phyloP scores from a whole-genome alignment of 2,329 filamentous ascomycete species.

The Aspergillus texensis region DNA sequence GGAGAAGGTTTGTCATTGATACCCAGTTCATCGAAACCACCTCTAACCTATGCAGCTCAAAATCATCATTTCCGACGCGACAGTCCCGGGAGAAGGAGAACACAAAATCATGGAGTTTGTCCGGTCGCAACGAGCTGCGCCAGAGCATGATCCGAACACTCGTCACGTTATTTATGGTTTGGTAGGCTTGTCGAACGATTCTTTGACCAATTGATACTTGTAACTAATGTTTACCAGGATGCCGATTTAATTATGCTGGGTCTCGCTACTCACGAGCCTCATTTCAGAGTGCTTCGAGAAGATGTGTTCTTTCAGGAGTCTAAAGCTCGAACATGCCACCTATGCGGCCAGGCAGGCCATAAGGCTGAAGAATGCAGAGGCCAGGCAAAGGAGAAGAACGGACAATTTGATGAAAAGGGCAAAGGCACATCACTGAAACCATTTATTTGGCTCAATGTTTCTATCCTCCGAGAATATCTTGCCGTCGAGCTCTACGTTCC shows the following conservation, averaged over 20 bases:
- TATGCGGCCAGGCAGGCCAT: slow-evolving; percentile 92
- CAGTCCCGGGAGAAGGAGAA: slow-evolving; percentile 95
- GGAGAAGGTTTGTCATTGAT: slow-evolving; percentile 65
- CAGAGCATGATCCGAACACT: slow-evolving; percentile 93
- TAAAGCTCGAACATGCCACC: slow-evolving; percentile 77
- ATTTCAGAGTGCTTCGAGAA: slow-evolving; percentile 94
- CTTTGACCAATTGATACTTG: slow-evolving; percentile 2
- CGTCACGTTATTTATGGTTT: slow-evolving; percentile 97
- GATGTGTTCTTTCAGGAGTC: slow-evolving; percentile 93
- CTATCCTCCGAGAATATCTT: slow-evolving; percentile 87
- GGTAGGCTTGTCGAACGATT: slow-evolving; percentile 29
- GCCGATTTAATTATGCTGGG: slow-evolving; percentile 99
- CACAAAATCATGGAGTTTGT: slow-evolving; percentile 99
- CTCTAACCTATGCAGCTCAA: slow-evolving; percentile 63
- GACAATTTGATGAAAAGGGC: slow-evolving; percentile 81
- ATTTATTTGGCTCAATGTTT: slow-evolving; percentile 97
- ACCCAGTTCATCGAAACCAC: background rate
- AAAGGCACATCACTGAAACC: slow-evolving; percentile 74
- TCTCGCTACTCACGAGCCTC: slow-evolving; percentile 92
- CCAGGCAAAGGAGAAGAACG: slow-evolving; percentile 73
- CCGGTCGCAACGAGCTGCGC: slow-evolving; percentile 85
- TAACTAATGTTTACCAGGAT: slow-evolving; percentile 55
- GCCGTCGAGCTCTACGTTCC: slow-evolving; percentile 85
- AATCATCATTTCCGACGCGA: slow-evolving; percentile 97
- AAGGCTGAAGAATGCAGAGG: slow-evolving; percentile 84